Conservation (phyloP, 202 grass and related monocot genomes). For the Tripidium arundinaceum region DNA sequence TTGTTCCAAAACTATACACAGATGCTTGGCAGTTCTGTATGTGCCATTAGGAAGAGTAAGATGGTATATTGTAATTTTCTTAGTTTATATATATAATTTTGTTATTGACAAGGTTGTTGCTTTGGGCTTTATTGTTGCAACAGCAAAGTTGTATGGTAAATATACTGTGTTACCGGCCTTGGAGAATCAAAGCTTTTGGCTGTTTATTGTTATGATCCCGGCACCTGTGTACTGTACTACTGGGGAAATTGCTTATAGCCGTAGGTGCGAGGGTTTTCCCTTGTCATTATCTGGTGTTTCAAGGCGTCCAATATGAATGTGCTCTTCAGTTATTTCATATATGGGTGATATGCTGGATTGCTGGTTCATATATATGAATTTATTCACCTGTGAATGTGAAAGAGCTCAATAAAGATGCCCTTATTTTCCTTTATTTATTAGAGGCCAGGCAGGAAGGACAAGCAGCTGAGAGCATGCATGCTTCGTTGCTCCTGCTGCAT, state of each 20-base stretch:
- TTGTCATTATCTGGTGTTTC: neutral
- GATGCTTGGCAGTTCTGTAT: neutral
- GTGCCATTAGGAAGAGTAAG: slow-evolving; percentile 27
- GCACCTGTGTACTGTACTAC: neutral
- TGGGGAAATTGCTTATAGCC: neutral
- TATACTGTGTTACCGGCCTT: slow-evolving; percentile 24
- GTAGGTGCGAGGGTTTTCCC: neutral
- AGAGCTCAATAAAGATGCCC: neutral
- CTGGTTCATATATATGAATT: neutral
- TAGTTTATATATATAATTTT: slow-evolving; percentile 37
- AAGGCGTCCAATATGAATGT: neutral
- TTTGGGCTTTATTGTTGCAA: slow-evolving; percentile 34
- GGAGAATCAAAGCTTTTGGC: neutral
- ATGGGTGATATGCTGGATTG: neutral
- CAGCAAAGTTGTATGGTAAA: slow-evolving; percentile 46
- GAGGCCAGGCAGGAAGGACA: neutral
- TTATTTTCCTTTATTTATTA: neutral
- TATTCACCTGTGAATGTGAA: neutral
- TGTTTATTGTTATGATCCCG: neutral
- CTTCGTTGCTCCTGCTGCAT: neutral
- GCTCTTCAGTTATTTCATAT: neutral
- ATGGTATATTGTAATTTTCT: slow-evolving; percentile 39
- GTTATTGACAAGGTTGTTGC: slow-evolving; percentile 30
- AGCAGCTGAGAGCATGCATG: neutral
- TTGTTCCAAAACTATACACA: slow-evolving; percentile 23